Conservation (phyloP, 768 basidiomycete genomes). For the Gymnopilus junonius region DNA sequence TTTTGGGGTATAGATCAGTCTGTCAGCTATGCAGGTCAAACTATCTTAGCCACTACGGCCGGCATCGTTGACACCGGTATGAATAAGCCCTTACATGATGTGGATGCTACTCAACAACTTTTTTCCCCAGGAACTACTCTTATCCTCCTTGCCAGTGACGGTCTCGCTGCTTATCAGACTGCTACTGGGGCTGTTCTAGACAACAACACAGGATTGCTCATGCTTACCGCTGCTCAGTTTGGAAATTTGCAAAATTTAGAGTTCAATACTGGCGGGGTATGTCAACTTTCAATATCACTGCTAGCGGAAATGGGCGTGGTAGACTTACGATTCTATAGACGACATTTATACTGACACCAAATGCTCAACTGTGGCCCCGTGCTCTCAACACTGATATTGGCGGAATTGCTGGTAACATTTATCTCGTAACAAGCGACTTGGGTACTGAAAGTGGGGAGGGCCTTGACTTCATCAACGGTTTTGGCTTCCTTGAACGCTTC, state of each 20-base stretch:
- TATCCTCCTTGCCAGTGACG: conserved; percentile 49
- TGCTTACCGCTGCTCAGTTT: conserved; percentile 54
- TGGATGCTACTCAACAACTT: neutral
- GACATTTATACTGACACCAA: conserved; percentile 56
- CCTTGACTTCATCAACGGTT: conserved; percentile 60
- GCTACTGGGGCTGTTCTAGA: conserved; percentile 50
- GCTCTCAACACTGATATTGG: conserved; percentile 57
- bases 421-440: conserved; percentile 56
- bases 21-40: conserved; percentile 46
- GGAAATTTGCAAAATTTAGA: conserved; percentile 52
- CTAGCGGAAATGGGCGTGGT: neutral
- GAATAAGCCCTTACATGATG: neutral
- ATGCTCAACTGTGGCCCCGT: conserved; percentile 74
- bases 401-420: conserved; percentile 51
- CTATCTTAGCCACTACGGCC: conserved; percentile 46
- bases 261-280: conserved; percentile 55
- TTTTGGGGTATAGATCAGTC: conserved; percentile 66
- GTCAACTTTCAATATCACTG: conserved; percentile 16
- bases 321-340: conserved; percentile 28
- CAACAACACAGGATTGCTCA: conserved; percentile 45
- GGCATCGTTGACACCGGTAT: conserved; percentile 64
- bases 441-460: conserved; percentile 53
- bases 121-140: conserved; percentile 46
- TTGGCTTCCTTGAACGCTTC: conserved; percentile 30
- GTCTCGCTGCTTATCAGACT: conserved; percentile 43